Conservation (phyloP, 2,329 filamentous ascomycete species). For the Teratosphaeria zuluensis region DNA sequence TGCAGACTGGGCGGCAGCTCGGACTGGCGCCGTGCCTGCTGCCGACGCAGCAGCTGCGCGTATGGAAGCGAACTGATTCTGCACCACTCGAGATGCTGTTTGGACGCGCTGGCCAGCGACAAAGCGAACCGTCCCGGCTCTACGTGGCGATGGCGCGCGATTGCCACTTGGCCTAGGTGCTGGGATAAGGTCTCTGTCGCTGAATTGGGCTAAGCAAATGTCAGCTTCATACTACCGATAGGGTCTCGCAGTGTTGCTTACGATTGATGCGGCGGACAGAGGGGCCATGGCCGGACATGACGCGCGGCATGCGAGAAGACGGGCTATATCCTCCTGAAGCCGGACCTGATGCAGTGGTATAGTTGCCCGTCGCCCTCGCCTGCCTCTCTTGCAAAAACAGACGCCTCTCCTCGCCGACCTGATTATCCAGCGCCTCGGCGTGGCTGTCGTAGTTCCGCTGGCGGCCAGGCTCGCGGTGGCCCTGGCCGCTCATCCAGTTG, state of each 20-base stretch:
- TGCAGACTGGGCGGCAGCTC: not conserved
- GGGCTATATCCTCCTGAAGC: not conserved
- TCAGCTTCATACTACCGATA: not conserved
- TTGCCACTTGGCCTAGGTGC: not conserved
- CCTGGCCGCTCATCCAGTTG: conserved; percentile 10
- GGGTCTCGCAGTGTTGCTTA: not conserved
- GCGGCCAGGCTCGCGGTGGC: conserved; percentile 9
- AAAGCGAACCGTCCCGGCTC: conserved; percentile 3
- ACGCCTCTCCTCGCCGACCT: conserved; percentile 3
- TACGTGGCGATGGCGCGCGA: conserved; percentile 4
- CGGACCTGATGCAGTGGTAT: not conserved
- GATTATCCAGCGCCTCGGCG: not conserved
- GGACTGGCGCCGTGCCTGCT: not conserved
- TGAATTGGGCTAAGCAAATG: not conserved
- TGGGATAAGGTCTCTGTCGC: not conserved
- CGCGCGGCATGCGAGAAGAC: not conserved
- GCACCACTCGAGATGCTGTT: not conserved
- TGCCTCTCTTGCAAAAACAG: conserved; percentile 1
- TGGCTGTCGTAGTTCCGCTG: not conserved
- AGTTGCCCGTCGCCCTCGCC: not conserved
- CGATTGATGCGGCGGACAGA: not conserved
- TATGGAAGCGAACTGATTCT: not conserved
- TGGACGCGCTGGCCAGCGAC: not conserved
- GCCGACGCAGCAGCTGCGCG: not conserved
- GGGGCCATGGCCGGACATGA: not conserved